phyloP scores from a whole-genome alignment of 257 asterid species.

The Echites panduratus region DNA sequence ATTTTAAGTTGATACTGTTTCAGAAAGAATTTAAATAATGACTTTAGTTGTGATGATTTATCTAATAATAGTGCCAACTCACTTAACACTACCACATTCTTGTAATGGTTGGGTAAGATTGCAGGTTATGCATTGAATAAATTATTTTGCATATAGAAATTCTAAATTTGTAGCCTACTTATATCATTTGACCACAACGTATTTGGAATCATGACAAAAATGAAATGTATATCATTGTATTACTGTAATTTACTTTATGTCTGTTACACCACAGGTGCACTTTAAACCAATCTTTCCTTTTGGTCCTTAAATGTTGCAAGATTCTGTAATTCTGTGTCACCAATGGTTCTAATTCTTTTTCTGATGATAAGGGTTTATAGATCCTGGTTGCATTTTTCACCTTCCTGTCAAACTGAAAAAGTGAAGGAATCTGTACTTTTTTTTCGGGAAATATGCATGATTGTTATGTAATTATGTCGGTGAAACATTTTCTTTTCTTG shows the following conservation, averaged over 20 bases:
- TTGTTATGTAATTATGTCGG: not conserved
- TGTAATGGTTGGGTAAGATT: not conserved
- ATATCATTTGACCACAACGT: not conserved
- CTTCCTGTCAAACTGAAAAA: not conserved
- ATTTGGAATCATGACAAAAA: not conserved
- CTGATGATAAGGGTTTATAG: not conserved
- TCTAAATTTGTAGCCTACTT: too few relatives aligned
- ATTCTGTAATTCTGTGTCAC: not conserved
- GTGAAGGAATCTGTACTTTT: not conserved
- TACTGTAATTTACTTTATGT: not conserved
- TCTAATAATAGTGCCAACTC: not conserved
- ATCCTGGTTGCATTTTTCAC: not conserved
- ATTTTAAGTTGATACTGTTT: not conserved
- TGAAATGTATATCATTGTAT: not conserved
- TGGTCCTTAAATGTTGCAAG: not conserved
- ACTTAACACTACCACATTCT: not conserved
- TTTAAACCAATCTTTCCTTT: not conserved
- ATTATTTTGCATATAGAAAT: not conserved
- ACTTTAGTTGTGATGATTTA: not conserved
- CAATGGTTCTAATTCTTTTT: not conserved
- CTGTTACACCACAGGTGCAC: not conserved
- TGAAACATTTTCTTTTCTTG: not conserved
- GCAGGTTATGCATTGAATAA: not conserved
- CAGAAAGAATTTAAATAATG: slow-evolving; percentile 1
- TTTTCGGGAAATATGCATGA: not conserved